These are phyloP conservation scores for Neurospora sp. DNA, from an alignment of 495 filamentous ascomycete species.

Conservation along the genomic window DNA sequence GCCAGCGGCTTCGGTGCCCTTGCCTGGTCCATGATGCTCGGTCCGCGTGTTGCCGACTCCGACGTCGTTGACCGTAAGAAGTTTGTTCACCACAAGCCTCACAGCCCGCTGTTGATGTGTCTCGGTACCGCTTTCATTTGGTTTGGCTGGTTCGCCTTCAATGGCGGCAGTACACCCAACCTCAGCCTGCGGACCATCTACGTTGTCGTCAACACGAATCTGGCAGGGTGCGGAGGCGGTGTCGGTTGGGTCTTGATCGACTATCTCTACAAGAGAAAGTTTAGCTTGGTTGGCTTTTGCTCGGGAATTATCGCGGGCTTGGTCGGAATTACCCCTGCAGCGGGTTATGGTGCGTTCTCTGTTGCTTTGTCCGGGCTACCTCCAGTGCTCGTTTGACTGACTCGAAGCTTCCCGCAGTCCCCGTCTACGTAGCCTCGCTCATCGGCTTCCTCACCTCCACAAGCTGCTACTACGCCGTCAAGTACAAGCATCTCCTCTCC, in stretches of 20 bases:
- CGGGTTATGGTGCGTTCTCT: constrained; percentile 34
- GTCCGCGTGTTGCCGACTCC: constrained; percentile 21
- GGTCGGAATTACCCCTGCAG: constrained; percentile 78
- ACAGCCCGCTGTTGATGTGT: constrained; percentile 91
- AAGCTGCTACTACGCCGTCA: constrained; percentile 79
- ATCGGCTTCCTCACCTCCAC: constrained; percentile 72
- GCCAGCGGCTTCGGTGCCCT: constrained; percentile 68
- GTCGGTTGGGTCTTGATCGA: constrained; percentile 83
- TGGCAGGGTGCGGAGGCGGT: constrained; percentile 71
- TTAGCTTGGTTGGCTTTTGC: constrained; percentile 90
- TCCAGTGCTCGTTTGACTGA: background rate
- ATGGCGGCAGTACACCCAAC: constrained; percentile 83
- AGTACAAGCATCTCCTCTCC: constrained; percentile 67
- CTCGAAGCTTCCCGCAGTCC: constrained; percentile 44
- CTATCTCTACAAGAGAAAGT: constrained; percentile 81
- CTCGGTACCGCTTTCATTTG: constrained; percentile 89
- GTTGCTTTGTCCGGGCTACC: background rate
- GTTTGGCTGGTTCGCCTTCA: constrained; percentile 98
- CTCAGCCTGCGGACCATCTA: constrained; percentile 82
- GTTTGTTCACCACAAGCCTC: constrained; percentile 62
- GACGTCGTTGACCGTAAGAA: constrained; percentile 52
- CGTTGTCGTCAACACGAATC: constrained; percentile 88
- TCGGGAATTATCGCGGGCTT: constrained; percentile 80
- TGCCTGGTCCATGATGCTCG: constrained; percentile 75
- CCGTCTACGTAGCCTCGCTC: constrained; percentile 71